Conservation (phyloP, 306 rosid species). For the Rosa persica region DNA sequence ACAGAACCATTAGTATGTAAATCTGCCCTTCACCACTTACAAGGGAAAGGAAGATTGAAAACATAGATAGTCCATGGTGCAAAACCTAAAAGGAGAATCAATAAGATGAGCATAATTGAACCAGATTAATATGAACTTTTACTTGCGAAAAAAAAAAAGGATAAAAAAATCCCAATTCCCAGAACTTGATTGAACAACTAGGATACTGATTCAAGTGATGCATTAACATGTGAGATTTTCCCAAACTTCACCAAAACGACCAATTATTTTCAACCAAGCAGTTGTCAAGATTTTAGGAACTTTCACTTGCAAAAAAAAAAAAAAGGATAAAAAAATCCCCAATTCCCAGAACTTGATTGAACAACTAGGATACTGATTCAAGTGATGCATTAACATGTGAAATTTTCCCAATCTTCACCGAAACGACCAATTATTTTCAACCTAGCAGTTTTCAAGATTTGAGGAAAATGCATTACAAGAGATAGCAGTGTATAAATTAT, state of each 20-base stretch:
- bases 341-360: not conserved
- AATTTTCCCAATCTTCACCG: not conserved
- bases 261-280: not conserved
- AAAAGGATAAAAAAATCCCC: not conserved
- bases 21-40: conserved; percentile 76
- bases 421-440: not conserved
- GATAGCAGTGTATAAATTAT: not conserved
- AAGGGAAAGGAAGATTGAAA: conserved; percentile 70
- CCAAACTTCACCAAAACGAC: not conserved
- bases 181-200: not conserved
- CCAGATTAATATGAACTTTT: conserved; percentile 16
- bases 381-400: not conserved
- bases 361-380: not conserved
- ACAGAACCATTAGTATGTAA: conserved; percentile 88
- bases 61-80: conserved; percentile 81
- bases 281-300: not conserved
- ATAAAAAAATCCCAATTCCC: not conserved
- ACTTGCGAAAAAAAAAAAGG: not conserved
- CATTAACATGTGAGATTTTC: not conserved
- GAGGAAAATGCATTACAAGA: not conserved
- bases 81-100: conserved; percentile 50
- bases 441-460: conserved; percentile 2
- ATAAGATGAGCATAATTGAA: conserved; percentile 26
- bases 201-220: not conserved
- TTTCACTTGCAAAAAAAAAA: conserved; percentile 12